Conservation (phyloP, 176 grass and related monocot species). For the Tillandsia leiboldiana region DNA sequence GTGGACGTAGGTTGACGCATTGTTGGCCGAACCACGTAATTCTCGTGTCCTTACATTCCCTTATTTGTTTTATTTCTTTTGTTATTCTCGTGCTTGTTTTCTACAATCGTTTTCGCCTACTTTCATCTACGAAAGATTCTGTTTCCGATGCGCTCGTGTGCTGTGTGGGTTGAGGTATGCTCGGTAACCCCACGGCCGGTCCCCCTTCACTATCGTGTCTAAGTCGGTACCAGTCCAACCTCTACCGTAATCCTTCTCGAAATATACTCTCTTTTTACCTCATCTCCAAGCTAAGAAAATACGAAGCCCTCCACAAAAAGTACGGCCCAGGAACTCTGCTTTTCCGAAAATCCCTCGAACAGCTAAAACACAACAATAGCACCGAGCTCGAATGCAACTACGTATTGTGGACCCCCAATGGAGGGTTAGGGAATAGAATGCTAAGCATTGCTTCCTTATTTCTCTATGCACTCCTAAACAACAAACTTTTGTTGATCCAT, state of each 20-base stretch:
- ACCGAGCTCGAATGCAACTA: not conserved
- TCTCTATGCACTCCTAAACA: not conserved
- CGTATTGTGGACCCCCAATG: not conserved
- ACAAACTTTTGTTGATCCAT: not conserved
- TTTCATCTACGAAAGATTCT: too few relatives aligned
- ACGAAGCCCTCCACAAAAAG: slow-evolving; percentile 45
- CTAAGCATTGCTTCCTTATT: not conserved
- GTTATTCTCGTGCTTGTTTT: too few relatives aligned
- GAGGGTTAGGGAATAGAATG: not conserved
- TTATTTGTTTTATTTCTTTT: too few relatives aligned
- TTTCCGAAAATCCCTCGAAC: slow-evolving; percentile 25
- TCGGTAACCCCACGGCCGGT: too few relatives aligned
- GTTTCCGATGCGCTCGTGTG: too few relatives aligned
- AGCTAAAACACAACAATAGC: slow-evolving; percentile 16
- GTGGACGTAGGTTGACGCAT: too few relatives aligned
- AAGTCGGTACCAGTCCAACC: slow-evolving; percentile 21
- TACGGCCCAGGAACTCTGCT: slow-evolving; percentile 40
- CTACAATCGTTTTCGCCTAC: too few relatives aligned
- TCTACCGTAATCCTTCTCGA: slow-evolving; percentile 24
- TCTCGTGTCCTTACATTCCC: too few relatives aligned
- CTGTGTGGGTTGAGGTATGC: too few relatives aligned
- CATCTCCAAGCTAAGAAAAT: slow-evolving; percentile 29
- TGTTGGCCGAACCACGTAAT: too few relatives aligned
- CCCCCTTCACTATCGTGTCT: too few relatives aligned
- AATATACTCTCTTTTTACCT: slow-evolving; percentile 35